Percentiles rank a stretch among this genome's conserved stretches.
phyloP scores from a whole-genome alignment of 2,329 filamentous ascomycete species.

The Emergomyces pasteurianus region DNA sequence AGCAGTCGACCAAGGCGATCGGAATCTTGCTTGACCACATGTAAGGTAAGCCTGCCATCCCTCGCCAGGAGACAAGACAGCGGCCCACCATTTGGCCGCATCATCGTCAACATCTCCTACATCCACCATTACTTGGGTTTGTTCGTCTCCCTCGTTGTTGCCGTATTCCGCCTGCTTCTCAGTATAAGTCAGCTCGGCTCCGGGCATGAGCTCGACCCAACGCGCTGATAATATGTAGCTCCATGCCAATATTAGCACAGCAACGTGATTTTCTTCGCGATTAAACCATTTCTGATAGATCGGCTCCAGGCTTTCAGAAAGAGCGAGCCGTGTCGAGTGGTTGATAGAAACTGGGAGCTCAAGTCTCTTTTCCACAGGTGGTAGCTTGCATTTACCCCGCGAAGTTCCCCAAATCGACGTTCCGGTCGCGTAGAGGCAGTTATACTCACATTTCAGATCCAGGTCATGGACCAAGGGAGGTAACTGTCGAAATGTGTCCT shows the following conservation, averaged over 20 bases:
- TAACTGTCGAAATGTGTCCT: background rate
- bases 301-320: background rate
- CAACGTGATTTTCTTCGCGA: conserved; percentile 5
- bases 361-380: background rate
- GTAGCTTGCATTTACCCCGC: background rate
- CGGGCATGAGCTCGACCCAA: conserved; percentile 7
- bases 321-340: background rate
- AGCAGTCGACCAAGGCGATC: background rate
- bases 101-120: background rate
- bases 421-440: background rate
- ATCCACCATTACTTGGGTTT: background rate
- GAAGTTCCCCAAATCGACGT: background rate
- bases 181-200: background rate
- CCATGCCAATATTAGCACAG: conserved; percentile 8
- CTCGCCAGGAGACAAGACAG: background rate
- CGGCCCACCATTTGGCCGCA: background rate
- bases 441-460: background rate
- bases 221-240: conserved; percentile 7
- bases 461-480: background rate
- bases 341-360: background rate
- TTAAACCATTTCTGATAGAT: conserved; percentile 7
- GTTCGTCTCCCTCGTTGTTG: background rate
- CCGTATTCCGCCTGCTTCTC: background rate
- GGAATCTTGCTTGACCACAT: background rate
- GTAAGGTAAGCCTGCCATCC: background rate